Percentiles rank a stretch among this genome's conserved stretches.
Conservation (phyloP, 148 eudicot species). For the Vaccinium corymbosum region DNA sequence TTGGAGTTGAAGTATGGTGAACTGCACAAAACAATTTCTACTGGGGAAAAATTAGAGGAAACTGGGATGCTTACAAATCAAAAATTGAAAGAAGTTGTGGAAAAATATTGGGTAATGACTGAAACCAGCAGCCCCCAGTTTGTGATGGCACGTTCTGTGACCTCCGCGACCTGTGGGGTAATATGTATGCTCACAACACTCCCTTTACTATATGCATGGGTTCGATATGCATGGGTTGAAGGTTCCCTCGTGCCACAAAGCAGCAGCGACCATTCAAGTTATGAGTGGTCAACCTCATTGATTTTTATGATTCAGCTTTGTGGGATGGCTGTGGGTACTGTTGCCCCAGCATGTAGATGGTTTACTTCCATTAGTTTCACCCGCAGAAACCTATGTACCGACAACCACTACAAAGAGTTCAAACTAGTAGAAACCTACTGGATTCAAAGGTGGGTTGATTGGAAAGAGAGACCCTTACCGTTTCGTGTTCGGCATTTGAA, state of each 20-base stretch:
- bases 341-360: conserved; percentile 26
- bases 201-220: neutral
- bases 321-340: conserved; percentile 23
- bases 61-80: neutral
- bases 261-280: too few species aligned
- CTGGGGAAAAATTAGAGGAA: too few species aligned
- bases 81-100: conserved; percentile 13
- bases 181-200: conserved; percentile 9
- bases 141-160: conserved; percentile 26
- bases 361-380: conserved; percentile 9
- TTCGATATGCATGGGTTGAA: too few species aligned
- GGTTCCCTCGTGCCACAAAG: too few species aligned
- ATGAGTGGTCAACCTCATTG: conserved; percentile 18
- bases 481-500: neutral
- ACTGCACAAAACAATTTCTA: neutral
- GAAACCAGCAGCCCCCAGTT: conserved; percentile 27
- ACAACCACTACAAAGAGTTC: neutral
- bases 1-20: conserved; percentile 15
- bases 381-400: neutral
- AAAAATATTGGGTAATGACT: conserved; percentile 29
- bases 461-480: conserved; percentile 18
- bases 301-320: conserved; percentile 14
- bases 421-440: conserved; percentile 26
- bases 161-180: conserved; percentile 12
- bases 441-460: conserved; percentile 20